Conservation (phyloP, 495 filamentous ascomycete genomes). For the Xylaria telfairii region DNA sequence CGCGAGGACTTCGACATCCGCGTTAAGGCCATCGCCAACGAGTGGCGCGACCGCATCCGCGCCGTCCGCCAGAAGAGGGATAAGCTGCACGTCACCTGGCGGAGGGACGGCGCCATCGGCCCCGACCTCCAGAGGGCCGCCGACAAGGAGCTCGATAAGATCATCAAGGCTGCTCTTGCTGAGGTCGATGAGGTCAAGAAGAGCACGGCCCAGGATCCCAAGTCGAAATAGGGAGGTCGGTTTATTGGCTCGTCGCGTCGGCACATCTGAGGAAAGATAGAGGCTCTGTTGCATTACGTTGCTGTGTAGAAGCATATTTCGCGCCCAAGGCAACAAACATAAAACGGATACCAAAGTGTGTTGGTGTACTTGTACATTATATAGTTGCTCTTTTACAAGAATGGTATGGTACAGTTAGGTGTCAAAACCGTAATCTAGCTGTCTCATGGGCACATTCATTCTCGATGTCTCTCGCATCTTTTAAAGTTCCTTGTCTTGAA, state of each 20-base stretch:
- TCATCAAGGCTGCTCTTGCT: conserved; percentile 70
- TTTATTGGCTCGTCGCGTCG: not conserved
- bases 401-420: conserved; percentile 28
- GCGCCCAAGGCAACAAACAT: not conserved
- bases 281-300: not conserved
- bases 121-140: conserved; percentile 73
- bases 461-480: not conserved
- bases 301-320: not conserved
- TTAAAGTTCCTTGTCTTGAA: not conserved
- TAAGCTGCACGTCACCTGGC: conserved; percentile 70
- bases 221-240: conserved; percentile 26
- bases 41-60: conserved; percentile 66
- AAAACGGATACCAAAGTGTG: not conserved
- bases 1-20: conserved; percentile 66
- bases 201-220: conserved; percentile 57
- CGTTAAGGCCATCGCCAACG: conserved; percentile 60
- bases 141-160: conserved; percentile 73
- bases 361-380: conserved; percentile 30
- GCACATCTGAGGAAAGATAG: not conserved
- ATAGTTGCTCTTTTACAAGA: conserved; percentile 25
- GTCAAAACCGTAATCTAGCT: conserved; percentile 20
- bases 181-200: conserved; percentile 75
- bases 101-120: conserved; percentile 60
- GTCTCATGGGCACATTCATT: not conserved
- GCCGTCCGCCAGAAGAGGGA: conserved; percentile 59